Evolutionary conservation across 1,284 basidiomycete species (phyloP), one percentile per base, ranked within the genome.

Genomic region (Fomitopsis betulina): DNA sequence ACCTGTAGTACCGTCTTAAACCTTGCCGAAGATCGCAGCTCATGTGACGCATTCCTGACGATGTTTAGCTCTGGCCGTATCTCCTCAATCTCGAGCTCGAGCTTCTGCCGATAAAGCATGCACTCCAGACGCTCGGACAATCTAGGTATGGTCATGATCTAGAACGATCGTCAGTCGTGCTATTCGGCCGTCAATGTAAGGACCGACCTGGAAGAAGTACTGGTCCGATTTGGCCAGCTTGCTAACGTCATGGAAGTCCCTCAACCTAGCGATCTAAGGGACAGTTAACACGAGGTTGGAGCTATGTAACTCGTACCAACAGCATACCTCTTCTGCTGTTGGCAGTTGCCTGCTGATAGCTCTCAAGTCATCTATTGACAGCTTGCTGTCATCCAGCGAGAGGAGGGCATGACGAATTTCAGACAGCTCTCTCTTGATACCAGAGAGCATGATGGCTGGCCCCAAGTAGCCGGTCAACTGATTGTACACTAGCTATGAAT

Each of bases 51-150:
- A 60, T 83, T 82, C 52, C 86, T 81, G n/a, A 96, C 69, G 17
- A 86, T 86, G 62, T 87, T 82, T 13, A 96, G 71, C 62, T 96
- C 93, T 0, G 92, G 93, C 38, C 89, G 83, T 42, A 92, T 80
- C 74, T 96, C 94, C 60, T 88, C 91, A 38, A 95, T 79, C 35
- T 94, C 91, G 49, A 93, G 67, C 56, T 95, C 91, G 23, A 96
- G 81, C 62, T 85, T 87, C 23, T 86, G 81, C 23, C 92, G 85
- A 72, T 91, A 96, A 15, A 94, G 70, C 88, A 96, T 94, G 65
- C 86, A 89, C 6, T 87, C 84, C 35, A 95, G 71, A 2, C 94
- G 81, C 63, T 89, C 81, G 3, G 82, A 68, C 6, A 96, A 79
- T 23, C 91, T 78, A 1, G 93, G 91, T 49, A 96, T 87, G 3